Base-by-base conservation (phyloP, 345 rosid genomes). In the Salix udensis region DNA sequence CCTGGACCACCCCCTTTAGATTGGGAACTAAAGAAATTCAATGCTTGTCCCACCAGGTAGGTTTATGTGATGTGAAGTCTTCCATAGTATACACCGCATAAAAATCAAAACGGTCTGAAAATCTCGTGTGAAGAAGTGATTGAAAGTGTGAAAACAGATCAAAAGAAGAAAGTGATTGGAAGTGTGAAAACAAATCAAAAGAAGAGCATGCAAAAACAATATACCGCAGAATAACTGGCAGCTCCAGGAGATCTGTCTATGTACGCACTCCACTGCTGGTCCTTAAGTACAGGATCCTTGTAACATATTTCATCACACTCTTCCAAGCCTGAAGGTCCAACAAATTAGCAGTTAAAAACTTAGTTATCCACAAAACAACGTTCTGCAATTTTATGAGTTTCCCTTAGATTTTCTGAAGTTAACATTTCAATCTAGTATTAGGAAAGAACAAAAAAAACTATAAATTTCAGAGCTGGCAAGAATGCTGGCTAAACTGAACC, bases 251-350 rank as follows among this genome's bases (percentile, higher is more conserved):
- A 91, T 74, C 97, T 92, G 77, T 96, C 99, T 31, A 96, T 93
- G 67, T 86, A 92, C 53, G 97, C 92, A 78, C 93, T 96, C 99
- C 99, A 96, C 78, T 89, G 85, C 69, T 14, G 86, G 83, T 96
- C 96, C 87, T 96, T 96, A 65, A 96, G 77, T 48, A 96, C 99
- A 73, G 99, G 99, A 74, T 93, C 98, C 90, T 96, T 96, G 48
- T 92, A 96, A 87, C 99, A 93, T 74, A 89, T 91, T 85, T 93
- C 96, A 23, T 91, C 75, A 74, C 99, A 96, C 74, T 87, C 94
- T 50, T 69, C 82, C 86, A 92, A 74, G 82, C 98, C 99, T 93
- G 79, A 68, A 84, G 74, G 77, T 42, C 42, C 55, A 79, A 76
- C 60, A 84, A 69, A 66, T 24, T 74, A 74, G 76, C 83, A 81